Conservation (phyloP, 163 green algal genomes). For the Chloroidium sp. region DNA sequence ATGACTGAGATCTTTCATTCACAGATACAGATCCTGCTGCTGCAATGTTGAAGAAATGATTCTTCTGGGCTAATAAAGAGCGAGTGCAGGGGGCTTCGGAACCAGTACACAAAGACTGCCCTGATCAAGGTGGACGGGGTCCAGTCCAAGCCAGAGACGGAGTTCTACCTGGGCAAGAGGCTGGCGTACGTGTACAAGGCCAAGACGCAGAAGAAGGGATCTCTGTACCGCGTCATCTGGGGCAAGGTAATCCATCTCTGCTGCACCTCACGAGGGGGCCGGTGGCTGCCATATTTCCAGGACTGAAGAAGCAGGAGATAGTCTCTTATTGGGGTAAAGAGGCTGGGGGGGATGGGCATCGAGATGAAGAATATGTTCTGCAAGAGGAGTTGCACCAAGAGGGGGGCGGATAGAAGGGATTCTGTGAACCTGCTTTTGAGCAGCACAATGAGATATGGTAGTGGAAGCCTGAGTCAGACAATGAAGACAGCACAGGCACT, state of each 20-base stretch:
- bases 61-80: no score
- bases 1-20: no score
- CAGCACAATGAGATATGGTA: no score
- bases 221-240: constrained; percentile 90
- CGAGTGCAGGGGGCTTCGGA: constrained; percentile 57
- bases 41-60: no score
- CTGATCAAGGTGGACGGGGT: constrained; percentile 94
- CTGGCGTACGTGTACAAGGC: constrained; percentile 99
- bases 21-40: no score
- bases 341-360: no score
- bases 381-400: neutral
- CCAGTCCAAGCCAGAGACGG: constrained; percentile 72
- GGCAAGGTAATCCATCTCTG: constrained; percentile 65
- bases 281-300: neutral
- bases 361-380: neutral
- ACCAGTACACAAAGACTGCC: constrained; percentile 84
- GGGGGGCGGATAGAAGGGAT: neutral
- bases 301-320: neutral
- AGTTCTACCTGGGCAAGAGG: constrained; percentile 95
- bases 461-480: no score
- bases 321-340: neutral
- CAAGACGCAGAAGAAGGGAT: constrained; percentile 91
- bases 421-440: neutral
- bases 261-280: neutral
- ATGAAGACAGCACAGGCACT: no score